Evolutionary conservation across 108 stramenopile species (phyloP).

Genomic region (Pseudonitzschia pungens): DNA sequence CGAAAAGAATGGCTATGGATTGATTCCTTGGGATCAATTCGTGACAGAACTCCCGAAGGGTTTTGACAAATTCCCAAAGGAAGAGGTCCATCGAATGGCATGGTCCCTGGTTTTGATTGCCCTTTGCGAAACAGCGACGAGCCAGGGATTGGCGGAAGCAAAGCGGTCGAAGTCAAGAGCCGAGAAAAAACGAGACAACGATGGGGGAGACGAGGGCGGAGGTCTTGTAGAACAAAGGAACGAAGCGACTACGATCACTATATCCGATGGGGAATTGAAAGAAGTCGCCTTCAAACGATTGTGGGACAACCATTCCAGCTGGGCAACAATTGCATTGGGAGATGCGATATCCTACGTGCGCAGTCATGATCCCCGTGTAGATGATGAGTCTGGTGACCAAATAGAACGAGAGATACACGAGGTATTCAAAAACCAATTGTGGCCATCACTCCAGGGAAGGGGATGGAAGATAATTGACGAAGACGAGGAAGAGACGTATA

Average conservation of each 20-base stretch:
- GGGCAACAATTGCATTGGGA: constrained; percentile 41
- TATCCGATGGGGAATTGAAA: background rate
- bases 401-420: constrained; percentile 1
- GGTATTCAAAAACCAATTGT: constrained; percentile 49
- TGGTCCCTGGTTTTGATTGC: constrained; percentile 63
- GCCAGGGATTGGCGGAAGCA: constrained; percentile 36
- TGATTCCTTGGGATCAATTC: constrained; percentile 54
- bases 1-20: constrained; percentile 59
- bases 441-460: constrained; percentile 63
- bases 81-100: constrained; percentile 61
- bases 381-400: constrained; percentile 15
- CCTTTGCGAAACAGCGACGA: constrained; percentile 61
- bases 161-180: constrained; percentile 40
- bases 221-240: constrained; percentile 11
- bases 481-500: constrained; percentile 32
- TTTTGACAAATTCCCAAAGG: constrained; percentile 5
- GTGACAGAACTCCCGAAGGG: constrained; percentile 15
- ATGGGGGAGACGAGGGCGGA: constrained; percentile 30
- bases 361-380: constrained; percentile 32
- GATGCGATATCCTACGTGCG: constrained; percentile 54
- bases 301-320: constrained; percentile 32
- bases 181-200: constrained; percentile 13
- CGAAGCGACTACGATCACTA: background rate
- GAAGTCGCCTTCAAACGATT: constrained; percentile 30
- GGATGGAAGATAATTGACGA: constrained; percentile 61